Percentiles rank a stretch among this genome's conserved stretches.
Evolutionary conservation across 192 early-diverging fungal genomes (phyloP).

Genomic region (Entomortierella beljakovae): DNA sequence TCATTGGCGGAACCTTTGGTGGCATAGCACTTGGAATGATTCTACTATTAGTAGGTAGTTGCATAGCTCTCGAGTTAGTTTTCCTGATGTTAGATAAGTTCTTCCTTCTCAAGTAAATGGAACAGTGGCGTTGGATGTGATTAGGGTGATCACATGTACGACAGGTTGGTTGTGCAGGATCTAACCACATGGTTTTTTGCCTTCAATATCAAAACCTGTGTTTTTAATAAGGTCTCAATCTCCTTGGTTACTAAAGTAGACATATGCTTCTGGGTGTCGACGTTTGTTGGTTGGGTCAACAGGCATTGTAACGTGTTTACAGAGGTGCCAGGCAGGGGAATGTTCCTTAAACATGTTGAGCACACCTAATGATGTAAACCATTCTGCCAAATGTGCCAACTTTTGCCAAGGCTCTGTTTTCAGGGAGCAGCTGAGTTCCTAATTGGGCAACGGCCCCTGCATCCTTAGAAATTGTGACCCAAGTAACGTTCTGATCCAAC

Average conservation of each 20-base stretch:
- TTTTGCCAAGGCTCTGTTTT: neutral
- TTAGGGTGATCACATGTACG: neutral
- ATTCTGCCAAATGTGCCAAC: neutral
- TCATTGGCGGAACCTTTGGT: too few relatives aligned
- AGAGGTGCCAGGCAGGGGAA: neutral
- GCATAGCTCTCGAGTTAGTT: neutral
- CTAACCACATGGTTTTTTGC: neutral
- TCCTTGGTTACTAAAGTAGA: conserved; percentile 1
- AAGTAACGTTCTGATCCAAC: neutral
- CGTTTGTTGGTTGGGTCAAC: neutral
- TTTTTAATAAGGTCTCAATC: neutral
- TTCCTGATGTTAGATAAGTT: neutral
- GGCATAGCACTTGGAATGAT: too few relatives aligned
- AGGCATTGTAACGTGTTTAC: conserved; percentile 4
- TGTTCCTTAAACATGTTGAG: neutral
- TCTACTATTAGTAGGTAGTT: too few relatives aligned
- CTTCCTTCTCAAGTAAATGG: neutral
- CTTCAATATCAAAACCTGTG: neutral
- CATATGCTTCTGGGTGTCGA: neutral
- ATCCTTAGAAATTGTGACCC: neutral
- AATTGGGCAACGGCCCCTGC: neutral
- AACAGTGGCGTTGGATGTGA: neutral
- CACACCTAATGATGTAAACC: neutral
- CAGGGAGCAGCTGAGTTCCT: neutral
- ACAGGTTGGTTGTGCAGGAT: neutral